Base-by-base conservation (phyloP, 768 basidiomycete species). In the Boletus rufocinnamomeus region DNA sequence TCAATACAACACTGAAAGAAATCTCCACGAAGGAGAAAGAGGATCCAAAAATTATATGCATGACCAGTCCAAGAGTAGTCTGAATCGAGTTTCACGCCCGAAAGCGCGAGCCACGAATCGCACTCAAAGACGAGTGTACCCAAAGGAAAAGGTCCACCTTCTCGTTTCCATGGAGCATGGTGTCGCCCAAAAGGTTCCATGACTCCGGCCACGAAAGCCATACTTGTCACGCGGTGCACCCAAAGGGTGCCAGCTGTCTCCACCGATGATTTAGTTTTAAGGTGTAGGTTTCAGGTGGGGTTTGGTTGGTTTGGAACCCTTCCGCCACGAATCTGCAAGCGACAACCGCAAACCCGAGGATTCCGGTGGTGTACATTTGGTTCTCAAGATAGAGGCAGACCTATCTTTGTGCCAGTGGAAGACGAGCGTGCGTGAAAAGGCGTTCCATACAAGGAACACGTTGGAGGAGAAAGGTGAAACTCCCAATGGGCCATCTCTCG, bases 21-120 rank as follows among this genome's bases (percentile, higher is more conserved):
- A 40, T 40, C 61, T 65, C 66, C 56, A 58, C 66, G 38, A 67
- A 63, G 57, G 59, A 65, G 55, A 55, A 19, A 28, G 16, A 32
- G 2, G n/a, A 25, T 49, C 57, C 59, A 63, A 66, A 67, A 63
- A 63, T 52, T 58, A 11, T 17, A 13, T 17, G 27, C n/a, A 61
- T 48, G 56, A 64, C 67, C 67, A 69, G 66, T 13, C 50, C 62
- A 27, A 68, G 62, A 69, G 41, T 60, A 62, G 65, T 61, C 69
- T 61, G 69, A 71, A 58, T 66, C 38, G 19, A n/a, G 19, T 40
- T 40, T 40, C 19, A 17, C 38, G 38, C 38, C 9, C 19, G n/a
- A 44, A 41, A 45, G 49, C 62, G 58, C 21, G 61, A 50, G 63
- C 69, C 66, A 59, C 69, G 57, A 69, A 66, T 55, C 43, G 61